phyloP scores from a whole-genome alignment of 2,329 filamentous ascomycete species.

The Colletotrichum tamarilloi region DNA sequence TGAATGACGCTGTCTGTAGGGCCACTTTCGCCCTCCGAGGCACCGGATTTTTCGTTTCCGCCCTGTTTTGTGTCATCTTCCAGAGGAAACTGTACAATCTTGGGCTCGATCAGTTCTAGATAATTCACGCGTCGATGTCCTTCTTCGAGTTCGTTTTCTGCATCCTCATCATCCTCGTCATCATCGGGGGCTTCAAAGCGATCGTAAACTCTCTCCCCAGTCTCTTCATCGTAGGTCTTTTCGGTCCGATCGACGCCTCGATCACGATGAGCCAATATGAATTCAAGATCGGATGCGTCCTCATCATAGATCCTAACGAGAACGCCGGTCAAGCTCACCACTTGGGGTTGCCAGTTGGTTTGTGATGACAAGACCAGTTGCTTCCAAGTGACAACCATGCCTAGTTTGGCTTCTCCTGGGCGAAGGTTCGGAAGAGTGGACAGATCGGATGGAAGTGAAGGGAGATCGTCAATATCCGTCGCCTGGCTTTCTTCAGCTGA shows the following conservation, averaged over 20 bases:
- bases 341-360: constrained; percentile 74
- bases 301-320: constrained; percentile 66
- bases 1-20: constrained; percentile 39
- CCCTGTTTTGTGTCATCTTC: constrained; percentile 39
- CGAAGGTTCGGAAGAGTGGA: constrained; percentile 62
- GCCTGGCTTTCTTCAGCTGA: constrained; percentile 54
- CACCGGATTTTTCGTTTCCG: constrained; percentile 38
- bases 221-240: constrained; percentile 71
- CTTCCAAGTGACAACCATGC: constrained; percentile 78
- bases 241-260: constrained; percentile 65
- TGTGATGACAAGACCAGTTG: constrained; percentile 69
- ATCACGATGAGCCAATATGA: constrained; percentile 78
- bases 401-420: constrained; percentile 59
- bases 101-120: constrained; percentile 74
- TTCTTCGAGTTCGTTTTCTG: constrained; percentile 64
- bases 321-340: constrained; percentile 73
- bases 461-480: constrained; percentile 69
- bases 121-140: constrained; percentile 71
- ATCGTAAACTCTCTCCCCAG: constrained; percentile 79
- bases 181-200: constrained; percentile 80
- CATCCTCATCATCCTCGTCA: constrained; percentile 67
- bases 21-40: neutral
- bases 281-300: constrained; percentile 62
- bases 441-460: constrained; percentile 68
- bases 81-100: constrained; percentile 62